Evolutionary conservation across 768 basidiomycete genomes (phyloP).

Genomic region (Termitomyces titanicus): DNA sequence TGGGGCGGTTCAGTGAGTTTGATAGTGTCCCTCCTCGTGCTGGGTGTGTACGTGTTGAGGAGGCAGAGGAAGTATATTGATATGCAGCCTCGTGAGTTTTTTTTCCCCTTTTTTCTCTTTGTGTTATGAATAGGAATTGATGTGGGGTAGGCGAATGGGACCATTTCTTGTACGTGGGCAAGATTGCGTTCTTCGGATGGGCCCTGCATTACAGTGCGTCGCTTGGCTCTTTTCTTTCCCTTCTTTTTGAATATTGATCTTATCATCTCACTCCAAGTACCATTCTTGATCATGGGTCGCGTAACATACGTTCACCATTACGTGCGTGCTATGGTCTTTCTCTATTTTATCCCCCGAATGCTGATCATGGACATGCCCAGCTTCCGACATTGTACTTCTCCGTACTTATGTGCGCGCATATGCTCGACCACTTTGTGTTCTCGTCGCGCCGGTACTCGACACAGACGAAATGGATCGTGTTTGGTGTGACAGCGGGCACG

Average conservation of each 20-base stretch:
- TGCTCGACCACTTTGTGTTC: conserved; percentile 94
- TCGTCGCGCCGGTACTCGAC: conserved; percentile 59
- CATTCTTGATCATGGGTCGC: conserved; percentile 97
- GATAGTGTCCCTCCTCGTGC: conserved; percentile 42
- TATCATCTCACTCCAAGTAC: conserved; percentile 45
- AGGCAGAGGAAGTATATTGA: conserved; percentile 88
- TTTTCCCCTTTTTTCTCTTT: background rate
- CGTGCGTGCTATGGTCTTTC: conserved; percentile 41
- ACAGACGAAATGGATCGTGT: conserved; percentile 68
- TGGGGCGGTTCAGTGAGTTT: conserved; percentile 78
- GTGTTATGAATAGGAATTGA: background rate
- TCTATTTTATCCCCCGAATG: background rate
- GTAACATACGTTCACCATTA: conserved; percentile 97
- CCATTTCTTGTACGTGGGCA: conserved; percentile 88
- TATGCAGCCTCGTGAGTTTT: conserved; percentile 75
- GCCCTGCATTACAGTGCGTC: conserved; percentile 79
- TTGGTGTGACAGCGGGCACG: conserved; percentile 53
- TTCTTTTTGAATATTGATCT: background rate
- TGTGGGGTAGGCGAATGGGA: conserved; percentile 76
- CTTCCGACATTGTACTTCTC: conserved; percentile 97
- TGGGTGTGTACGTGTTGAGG: conserved; percentile 74
- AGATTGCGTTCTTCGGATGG: conserved; percentile 92
- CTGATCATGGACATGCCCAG: conserved; percentile 31
- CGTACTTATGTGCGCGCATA: conserved; percentile 85
- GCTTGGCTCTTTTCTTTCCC: background rate